Evolutionary conservation across 2,329 filamentous ascomycete species (phyloP), one percentile per base, ranked within the genome.

Genomic region (Dothistroma septosporum): DNA sequence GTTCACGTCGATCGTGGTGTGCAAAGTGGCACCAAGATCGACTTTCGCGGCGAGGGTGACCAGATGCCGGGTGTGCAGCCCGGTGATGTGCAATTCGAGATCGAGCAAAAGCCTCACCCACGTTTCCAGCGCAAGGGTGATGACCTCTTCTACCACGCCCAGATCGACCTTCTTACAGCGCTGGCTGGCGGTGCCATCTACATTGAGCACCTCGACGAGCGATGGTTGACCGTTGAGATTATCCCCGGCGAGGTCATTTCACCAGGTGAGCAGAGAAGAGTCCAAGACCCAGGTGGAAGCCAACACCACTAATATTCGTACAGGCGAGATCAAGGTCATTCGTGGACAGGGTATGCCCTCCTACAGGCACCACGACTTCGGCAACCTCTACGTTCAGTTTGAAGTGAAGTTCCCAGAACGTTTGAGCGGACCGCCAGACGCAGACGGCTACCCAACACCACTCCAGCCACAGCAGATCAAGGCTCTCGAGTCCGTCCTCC

Each of bases 341-440:
- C 90, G 91, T 67, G 92, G 92, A 66, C 94, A 99, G 79, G 94
- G 94, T 76, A 99, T 99, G 94, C 94, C 94, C 47, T 95, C 94
- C 4, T 89, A 86, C 78, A 87, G 94, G 70, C 94, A 97, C 78
- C 94, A 99, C 82, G 90, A 97, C 78, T 87, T 85, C 74, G 94
- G 94, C 72, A 97, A 99, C 80, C 83, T 99, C 70, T 99, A 94
- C 82, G 92, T 99, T 73, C 91, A 96, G 75, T 99, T 99, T 80
- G 88, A 90, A 72, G 92, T 99, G 79, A 96, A 96, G 80, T 97
- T 99, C 84, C 94, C 94, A 53, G 88, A 80, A 52, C 71, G 71
- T 22, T 72, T 82, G 28, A 68, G 67, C 56, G 77, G 76, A 21
- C 75, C 76, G 28, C 65, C 65, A 44, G 72, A 70, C 61, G 65